Base-by-base conservation (phyloP, 768 basidiomycete genomes). In the Mycena kentingensis region DNA sequence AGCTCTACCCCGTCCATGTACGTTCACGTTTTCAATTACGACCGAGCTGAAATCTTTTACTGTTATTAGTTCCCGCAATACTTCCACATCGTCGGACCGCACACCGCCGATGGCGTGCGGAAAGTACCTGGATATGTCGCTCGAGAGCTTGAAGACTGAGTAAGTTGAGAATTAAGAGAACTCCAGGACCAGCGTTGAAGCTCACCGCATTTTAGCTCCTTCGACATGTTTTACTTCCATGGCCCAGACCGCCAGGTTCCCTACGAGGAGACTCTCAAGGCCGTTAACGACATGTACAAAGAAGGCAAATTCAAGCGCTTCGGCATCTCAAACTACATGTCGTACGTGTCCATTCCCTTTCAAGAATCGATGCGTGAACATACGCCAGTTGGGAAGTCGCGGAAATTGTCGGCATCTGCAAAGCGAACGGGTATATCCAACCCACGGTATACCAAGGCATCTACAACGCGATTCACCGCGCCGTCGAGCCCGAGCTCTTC, bases 251-350 rank as follows among this genome's bases (percentile, higher is more conserved):
- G 81, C 22, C 73, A 69, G 10, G 77, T 81, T 2, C 78, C 82
- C 0, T 84, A 79, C 52, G 79, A 82, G 59, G 74, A 78, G 4
- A 85, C 84, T 0, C 55, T 81, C 22, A 76, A 75, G 19, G 79
- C 76, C 21, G 67, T 84, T 7, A 71, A 85, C 38, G 76, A 78
- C 35, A 65, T 85, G 12, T 74, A 85, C 61, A 73, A 76, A 36
- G 76, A 83, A 51, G 84, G 84, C 0, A 69, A 75, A 36, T 84
- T 84, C 62, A 78, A 82, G 55, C 74, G 76, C 13, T 80, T 85
- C 46, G 83, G 84, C 1, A 70, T 86, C 53, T 84, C 82, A 60
- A 84, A 85, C 62, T 85, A 72, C 49, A 71, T 78, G 16, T 73
- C 84, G 78, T 80, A 46, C 49, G 63, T 65, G 11, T 21, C 2